These are phyloP conservation scores for Tulasnella sp. DNA, from an alignment of 768 basidiomycete species.

Conservation along the genomic window DNA sequence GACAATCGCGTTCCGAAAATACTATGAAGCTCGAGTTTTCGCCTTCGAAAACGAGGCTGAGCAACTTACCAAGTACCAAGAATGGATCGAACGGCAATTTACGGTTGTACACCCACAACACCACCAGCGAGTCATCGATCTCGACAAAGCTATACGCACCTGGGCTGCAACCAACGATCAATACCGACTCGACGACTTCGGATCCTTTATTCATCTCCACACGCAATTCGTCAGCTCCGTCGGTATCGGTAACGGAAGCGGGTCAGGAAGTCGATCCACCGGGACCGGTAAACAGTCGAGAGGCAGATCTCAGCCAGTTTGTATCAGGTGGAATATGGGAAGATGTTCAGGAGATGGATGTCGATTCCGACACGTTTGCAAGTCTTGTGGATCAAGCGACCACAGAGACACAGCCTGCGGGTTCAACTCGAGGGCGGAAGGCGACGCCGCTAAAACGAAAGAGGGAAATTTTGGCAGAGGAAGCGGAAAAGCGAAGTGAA, in stretches of 20 bases:
- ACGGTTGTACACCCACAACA: neutral
- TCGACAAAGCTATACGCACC: conserved; percentile 21
- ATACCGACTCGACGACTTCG: conserved; percentile 22
- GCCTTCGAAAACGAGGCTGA: conserved; percentile 6
- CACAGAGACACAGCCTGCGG: conserved; percentile 17
- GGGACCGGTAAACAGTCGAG: neutral
- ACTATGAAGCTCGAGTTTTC: conserved; percentile 14
- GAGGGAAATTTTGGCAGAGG: neutral
- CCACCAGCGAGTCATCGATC: conserved; percentile 20
- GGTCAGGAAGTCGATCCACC: neutral
- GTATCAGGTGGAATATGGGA: neutral
- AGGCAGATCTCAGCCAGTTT: neutral
- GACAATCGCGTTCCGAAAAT: neutral
- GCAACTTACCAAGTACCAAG: conserved; percentile 13
- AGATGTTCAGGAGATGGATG: conserved; percentile 4
- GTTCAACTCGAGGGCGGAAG: neutral
- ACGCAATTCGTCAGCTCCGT: conserved; percentile 16
- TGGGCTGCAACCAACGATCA: neutral
- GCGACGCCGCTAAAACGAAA: neutral
- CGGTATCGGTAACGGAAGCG: neutral
- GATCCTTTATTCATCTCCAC: neutral
- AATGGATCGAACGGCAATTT: conserved; percentile 8
- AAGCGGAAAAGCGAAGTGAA: neutral
- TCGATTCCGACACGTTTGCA: conserved; percentile 27
- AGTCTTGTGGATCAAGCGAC: neutral